Evolutionary conservation across 2,329 filamentous ascomycete species (phyloP).

Genomic region (Chrysoporthe puriensis): DNA sequence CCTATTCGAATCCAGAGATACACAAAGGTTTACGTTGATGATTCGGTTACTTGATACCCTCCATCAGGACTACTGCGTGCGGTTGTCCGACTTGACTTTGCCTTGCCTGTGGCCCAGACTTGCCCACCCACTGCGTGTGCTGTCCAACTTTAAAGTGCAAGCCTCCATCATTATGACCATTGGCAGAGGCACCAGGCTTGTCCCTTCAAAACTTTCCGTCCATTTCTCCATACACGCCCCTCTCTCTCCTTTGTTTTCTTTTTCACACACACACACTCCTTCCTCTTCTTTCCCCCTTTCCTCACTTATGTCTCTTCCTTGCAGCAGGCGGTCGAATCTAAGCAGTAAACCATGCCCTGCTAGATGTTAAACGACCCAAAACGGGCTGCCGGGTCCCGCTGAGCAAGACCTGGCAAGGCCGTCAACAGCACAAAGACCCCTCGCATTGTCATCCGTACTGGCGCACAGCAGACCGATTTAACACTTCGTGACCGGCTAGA

Average conservation of each 20-base stretch:
- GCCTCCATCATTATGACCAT: not conserved
- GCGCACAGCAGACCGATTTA: too few relatives aligned
- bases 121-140: not conserved
- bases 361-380: not conserved
- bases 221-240: not conserved
- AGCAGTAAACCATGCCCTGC: not conserved
- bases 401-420: not conserved
- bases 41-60: not conserved
- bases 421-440: not conserved
- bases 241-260: not conserved
- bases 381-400: not conserved
- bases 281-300: not conserved
- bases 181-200: not conserved
- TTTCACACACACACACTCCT: not conserved
- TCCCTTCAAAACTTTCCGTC: not conserved
- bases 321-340: not conserved
- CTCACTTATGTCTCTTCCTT: not conserved
- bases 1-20: not conserved
- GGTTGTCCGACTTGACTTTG: not conserved
- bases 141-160: not conserved
- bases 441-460: too few relatives aligned
- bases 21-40: not conserved
- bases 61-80: not conserved
- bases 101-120: not conserved
- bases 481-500: too few relatives aligned